Percentiles rank a stretch among this genome's conserved stretches.
Evolutionary conservation across 2,329 filamentous ascomycete species (phyloP).

Genomic region (Aphanocladium album): DNA sequence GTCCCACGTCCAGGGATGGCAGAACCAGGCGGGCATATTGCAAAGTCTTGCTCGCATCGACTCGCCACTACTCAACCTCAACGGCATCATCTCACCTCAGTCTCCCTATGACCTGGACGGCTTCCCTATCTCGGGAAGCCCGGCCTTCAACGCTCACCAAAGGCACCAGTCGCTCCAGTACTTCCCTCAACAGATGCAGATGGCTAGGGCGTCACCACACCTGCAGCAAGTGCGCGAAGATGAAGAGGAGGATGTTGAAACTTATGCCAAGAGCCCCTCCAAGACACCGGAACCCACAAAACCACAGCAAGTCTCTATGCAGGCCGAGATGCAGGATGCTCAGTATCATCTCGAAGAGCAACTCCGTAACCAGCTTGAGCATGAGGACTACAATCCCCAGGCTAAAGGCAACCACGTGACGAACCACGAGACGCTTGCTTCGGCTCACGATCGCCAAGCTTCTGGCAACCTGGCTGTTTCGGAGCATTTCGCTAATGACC

Average conservation of each 20-base stretch:
- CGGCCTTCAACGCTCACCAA: slow-evolving; percentile 43
- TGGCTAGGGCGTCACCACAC: slow-evolving; percentile 52
- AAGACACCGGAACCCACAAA: slow-evolving; percentile 48
- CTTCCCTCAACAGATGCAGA: slow-evolving; percentile 43
- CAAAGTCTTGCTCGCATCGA: slow-evolving; percentile 51
- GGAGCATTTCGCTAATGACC: slow-evolving; percentile 49
- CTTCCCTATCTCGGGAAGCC: slow-evolving; percentile 36
- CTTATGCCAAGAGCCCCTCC: slow-evolving; percentile 42
- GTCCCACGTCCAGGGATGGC: slow-evolving; percentile 53
- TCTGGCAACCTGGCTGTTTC: slow-evolving; percentile 45
- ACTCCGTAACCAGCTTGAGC: slow-evolving; percentile 71
- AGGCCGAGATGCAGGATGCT: slow-evolving; percentile 78
- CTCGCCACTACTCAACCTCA: slow-evolving; percentile 59
- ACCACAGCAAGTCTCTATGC: slow-evolving; percentile 62
- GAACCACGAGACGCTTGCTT: slow-evolving; percentile 21
- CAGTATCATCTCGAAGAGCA: slow-evolving; percentile 82
- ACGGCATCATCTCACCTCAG: slow-evolving; percentile 56
- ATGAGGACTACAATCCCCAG: slow-evolving; percentile 70
- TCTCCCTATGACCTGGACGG: slow-evolving; percentile 57
- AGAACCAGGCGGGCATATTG: slow-evolving; percentile 51
- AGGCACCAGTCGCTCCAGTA: slow-evolving; percentile 57
- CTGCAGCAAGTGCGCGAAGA: slow-evolving; percentile 71
- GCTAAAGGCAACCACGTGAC: slow-evolving; percentile 30
- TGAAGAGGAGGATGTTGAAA: slow-evolving; percentile 52
- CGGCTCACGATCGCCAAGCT: slow-evolving; percentile 36